Conservation (phyloP, 768 basidiomycete genomes). For the Postia placenta region DNA sequence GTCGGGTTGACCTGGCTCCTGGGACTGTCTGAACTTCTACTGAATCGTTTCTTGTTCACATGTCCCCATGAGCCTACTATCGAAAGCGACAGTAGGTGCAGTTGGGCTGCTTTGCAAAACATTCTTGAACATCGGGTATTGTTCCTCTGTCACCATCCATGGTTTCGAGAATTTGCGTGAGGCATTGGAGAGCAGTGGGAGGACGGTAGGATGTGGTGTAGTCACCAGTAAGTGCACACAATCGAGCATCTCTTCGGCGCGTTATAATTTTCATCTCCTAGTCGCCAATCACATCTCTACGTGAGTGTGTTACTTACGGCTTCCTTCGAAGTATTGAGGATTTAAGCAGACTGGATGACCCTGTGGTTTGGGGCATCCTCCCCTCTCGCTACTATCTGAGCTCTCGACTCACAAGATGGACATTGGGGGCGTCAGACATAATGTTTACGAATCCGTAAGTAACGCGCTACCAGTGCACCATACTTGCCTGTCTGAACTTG, state of each 20-base stretch:
- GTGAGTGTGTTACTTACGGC: slow-evolving; percentile 39
- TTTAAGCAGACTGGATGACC: slow-evolving; percentile 66
- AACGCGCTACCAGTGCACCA: background rate
- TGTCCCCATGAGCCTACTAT: slow-evolving; percentile 41
- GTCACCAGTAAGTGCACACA: slow-evolving; percentile 54
- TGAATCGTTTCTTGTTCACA: no score
- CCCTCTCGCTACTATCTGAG: slow-evolving; percentile 57
- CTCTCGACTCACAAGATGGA: slow-evolving; percentile 73
- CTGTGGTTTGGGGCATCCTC: slow-evolving; percentile 82
- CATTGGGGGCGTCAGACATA: slow-evolving; percentile 87
- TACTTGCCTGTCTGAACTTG: slow-evolving; percentile 24
- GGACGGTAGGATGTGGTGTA: slow-evolving; percentile 52
- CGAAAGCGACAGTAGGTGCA: slow-evolving; percentile 53
- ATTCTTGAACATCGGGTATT: slow-evolving; percentile 61
- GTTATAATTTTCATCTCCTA: no score
- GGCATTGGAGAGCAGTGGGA: slow-evolving; percentile 47
- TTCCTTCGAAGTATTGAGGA: no score
- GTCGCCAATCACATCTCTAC: slow-evolving; percentile 95
- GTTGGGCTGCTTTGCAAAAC: slow-evolving; percentile 78
- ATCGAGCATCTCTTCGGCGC: background rate
- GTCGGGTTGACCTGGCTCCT: no score
- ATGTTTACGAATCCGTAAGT: slow-evolving; percentile 91
- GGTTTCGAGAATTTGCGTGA: slow-evolving; percentile 61
- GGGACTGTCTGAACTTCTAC: no score
- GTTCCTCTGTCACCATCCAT: slow-evolving; percentile 58